Evolutionary conservation across 345 rosid species (phyloP), one percentile per base, ranked within the genome.

Genomic region (Boechera retrofracta): DNA sequence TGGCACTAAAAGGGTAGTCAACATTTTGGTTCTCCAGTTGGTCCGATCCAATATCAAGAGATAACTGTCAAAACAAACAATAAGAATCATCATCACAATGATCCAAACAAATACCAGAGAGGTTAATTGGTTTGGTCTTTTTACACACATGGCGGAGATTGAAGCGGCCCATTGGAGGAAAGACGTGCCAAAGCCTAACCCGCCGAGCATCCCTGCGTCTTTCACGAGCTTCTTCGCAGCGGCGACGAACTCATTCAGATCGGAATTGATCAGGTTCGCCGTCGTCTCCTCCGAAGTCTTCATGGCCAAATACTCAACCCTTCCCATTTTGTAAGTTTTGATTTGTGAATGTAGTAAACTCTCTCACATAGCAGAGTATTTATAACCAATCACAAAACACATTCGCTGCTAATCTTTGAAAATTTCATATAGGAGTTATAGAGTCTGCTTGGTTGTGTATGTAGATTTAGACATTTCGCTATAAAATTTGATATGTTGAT

Each of bases 1-100:
- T 36, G 99, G 99, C 54, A 92, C 82, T 64, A 95, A 65, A 62
- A 92, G 97, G 7, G 96, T 81, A 5, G 98, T 90, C 75, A 95
- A 81, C 86, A 95, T 95, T 81, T 95, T 95, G 57, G 95, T 90
- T 81, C 82, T 94, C 98, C 97, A 94, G 69, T 92, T 94, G 26
- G 98, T 95, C 60, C 96, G 92, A 65, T 95, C 99, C 83, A 95
- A 66, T 69, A 95, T 82, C 93, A 92, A 79, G 65, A 95, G 73
- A 76, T 92, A 95, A 42, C 97, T 92, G 85, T 80, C 45, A 61
- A 61, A 72, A 10, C 45, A 58, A 66, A 80, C 44, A 47, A 36
- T 26, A 41, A 55, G 41, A 44, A 64, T 58, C 56, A 51, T 52
- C 53, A 72, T 71, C 9, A 38, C 13, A 53, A 47, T 31, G 67